Conservation (phyloP, 139 green algal species). For the Chlamydomonas urium region DNA sequence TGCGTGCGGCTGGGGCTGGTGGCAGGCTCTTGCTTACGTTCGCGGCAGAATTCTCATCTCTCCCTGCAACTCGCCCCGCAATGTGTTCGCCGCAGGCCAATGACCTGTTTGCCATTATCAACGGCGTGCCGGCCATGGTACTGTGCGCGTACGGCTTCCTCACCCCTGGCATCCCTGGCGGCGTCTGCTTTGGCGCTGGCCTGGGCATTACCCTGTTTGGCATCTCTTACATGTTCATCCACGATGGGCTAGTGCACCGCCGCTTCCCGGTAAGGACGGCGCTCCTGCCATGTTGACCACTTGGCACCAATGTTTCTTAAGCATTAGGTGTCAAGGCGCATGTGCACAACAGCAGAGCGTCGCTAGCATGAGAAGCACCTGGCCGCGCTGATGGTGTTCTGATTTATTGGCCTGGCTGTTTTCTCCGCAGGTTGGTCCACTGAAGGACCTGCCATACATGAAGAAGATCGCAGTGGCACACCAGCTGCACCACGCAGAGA, state of each 20-base stretch:
- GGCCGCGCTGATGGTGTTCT: neutral
- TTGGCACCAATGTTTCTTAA: too few species aligned
- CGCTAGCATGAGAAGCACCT: too few species aligned
- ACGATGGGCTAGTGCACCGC: constrained; percentile 94
- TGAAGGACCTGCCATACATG: constrained; percentile 85
- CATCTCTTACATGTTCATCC: constrained; percentile 98
- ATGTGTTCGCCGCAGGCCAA: constrained; percentile 80
- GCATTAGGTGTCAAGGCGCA: too few species aligned
- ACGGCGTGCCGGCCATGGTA: constrained; percentile 85
- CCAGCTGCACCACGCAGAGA: constrained; percentile 91
- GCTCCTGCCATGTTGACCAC: too few species aligned
- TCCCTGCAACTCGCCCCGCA: too few species aligned
- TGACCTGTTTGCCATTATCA: constrained; percentile 91
- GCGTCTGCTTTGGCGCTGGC: constrained; percentile 84
- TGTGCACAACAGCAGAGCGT: too few species aligned
- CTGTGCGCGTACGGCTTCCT: constrained; percentile 91
- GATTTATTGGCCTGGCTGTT: neutral
- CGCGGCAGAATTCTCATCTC: too few species aligned
- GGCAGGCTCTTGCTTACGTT: too few species aligned
- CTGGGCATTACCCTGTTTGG: constrained; percentile 97
- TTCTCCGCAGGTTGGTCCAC: constrained; percentile 84
- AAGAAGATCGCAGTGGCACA: constrained; percentile 85
- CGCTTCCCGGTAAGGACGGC: constrained; percentile 15
- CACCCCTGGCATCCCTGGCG: constrained; percentile 63
- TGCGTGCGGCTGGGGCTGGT: too few species aligned